phyloP scores from a whole-genome alignment of 768 basidiomycete species.

The Lentinula lateritia region DNA sequence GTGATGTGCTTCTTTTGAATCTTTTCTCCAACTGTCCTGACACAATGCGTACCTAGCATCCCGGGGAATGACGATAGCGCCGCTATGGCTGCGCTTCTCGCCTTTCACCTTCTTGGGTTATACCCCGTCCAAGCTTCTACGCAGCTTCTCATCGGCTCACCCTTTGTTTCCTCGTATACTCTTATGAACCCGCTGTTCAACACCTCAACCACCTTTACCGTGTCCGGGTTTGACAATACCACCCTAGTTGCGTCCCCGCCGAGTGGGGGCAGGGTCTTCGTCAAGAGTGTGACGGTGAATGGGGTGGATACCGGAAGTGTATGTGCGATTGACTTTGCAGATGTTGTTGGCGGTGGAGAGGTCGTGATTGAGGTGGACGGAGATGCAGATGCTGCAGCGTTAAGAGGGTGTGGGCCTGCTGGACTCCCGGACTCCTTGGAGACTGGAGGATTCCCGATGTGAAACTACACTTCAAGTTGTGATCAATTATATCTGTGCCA shows the following conservation, averaged over 20 bases:
- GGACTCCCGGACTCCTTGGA: constrained; percentile 34
- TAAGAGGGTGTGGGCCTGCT: constrained; percentile 32
- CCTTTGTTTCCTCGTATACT: constrained; percentile 40
- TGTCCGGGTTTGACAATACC: constrained; percentile 33
- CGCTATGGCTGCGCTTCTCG: constrained; percentile 45
- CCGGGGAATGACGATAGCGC: constrained; percentile 51
- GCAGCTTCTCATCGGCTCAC: constrained; percentile 43
- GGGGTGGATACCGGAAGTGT: constrained; percentile 28
- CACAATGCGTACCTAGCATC: constrained; percentile 20
- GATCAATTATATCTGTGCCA: too few relatives aligned
- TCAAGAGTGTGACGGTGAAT: constrained; percentile 38
- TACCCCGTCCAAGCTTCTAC: constrained; percentile 42
- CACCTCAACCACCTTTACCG: constrained; percentile 35
- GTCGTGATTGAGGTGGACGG: constrained; percentile 39
- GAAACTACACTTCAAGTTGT: too few relatives aligned
- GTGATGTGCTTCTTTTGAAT: constrained; percentile 1
- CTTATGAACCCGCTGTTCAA: constrained; percentile 32
- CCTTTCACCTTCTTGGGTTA: constrained; percentile 45
- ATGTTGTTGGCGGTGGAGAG: constrained; percentile 36
- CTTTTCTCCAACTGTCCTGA: neutral
- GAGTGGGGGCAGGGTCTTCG: constrained; percentile 33
- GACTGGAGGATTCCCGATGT: constrained; percentile 28
- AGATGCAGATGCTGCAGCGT: constrained; percentile 27
- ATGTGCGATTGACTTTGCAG: constrained; percentile 41
- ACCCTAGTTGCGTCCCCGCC: constrained; percentile 32